Conservation (phyloP, 768 basidiomycete species). For the Dioszegia hungarica region DNA sequence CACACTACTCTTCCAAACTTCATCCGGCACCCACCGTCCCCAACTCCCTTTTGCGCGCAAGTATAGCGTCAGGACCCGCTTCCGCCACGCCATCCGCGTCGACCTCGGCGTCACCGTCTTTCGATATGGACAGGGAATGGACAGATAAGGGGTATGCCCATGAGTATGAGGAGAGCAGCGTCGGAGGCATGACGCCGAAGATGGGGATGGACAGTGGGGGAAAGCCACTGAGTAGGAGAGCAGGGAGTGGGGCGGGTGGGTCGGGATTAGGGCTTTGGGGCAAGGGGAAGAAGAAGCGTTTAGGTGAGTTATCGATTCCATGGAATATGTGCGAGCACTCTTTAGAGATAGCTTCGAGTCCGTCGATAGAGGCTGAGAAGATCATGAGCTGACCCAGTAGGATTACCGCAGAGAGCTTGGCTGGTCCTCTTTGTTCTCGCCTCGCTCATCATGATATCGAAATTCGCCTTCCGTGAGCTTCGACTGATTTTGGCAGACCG, state of each 20-base stretch:
- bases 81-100: background rate
- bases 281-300: slow-evolving; percentile 7
- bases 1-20: slow-evolving; percentile 22
- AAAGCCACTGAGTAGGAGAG: background rate
- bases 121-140: slow-evolving; percentile 2
- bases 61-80: background rate
- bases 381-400: slow-evolving; percentile 7
- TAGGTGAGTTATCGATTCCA: slow-evolving; percentile 10
- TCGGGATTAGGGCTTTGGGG: slow-evolving; percentile 2
- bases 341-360: background rate
- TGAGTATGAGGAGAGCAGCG: background rate
- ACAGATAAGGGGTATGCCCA: background rate
- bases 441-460: slow-evolving; percentile 23
- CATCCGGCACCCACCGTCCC: background rate
- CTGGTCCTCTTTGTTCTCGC: slow-evolving; percentile 23
- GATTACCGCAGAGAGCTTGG: slow-evolving; percentile 36
- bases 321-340: too few species aligned
- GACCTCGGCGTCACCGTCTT: background rate
- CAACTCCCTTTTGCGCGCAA: background rate
- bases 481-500: background rate
- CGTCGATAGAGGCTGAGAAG: background rate
- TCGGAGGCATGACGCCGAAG: background rate
- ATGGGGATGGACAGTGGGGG: background rate
- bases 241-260: background rate
- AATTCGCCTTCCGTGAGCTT: slow-evolving; percentile 29